Evolutionary conservation across 1,284 basidiomycete genomes (phyloP).

Genomic region (Moesziomyces sp.): DNA sequence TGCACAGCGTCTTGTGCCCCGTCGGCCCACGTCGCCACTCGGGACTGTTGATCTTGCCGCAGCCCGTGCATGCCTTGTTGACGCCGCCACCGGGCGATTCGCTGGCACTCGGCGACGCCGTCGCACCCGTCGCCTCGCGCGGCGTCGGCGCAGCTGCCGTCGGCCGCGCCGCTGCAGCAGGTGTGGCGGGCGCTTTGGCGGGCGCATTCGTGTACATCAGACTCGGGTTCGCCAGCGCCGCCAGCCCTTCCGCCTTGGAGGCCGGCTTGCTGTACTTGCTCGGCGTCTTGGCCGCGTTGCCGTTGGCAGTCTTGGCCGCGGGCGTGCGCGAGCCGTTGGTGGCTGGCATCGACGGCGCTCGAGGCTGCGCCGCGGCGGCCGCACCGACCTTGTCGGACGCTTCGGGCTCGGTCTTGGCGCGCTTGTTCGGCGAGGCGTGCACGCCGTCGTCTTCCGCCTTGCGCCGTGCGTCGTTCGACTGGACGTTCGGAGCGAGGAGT

Average conservation of each 20-base stretch:
- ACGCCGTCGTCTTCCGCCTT: conserved; percentile 25
- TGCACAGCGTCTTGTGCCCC: conserved; percentile 66
- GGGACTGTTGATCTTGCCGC: conserved; percentile 76
- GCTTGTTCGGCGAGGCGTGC: conserved; percentile 28
- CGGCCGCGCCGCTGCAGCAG: conserved; percentile 9
- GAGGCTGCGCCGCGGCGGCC: conserved; percentile 1
- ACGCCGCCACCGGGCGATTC: conserved; percentile 20
- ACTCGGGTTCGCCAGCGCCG: conserved; percentile 30
- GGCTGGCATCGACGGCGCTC: not conserved
- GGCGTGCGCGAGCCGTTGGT: conserved; percentile 1
- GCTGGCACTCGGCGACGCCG: conserved; percentile 10
- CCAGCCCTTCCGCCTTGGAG: conserved; percentile 22
- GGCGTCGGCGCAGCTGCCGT: not conserved
- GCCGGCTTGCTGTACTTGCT: conserved; percentile 16
- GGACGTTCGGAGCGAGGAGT: conserved; percentile 22
- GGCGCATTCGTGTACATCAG: conserved; percentile 36
- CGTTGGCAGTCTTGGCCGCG: conserved; percentile 12
- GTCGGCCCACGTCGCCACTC: conserved; percentile 83
- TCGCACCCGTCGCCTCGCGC: conserved; percentile 20
- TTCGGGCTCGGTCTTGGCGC: conserved; percentile 11
- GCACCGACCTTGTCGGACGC: conserved; percentile 1
- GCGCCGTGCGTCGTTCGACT: conserved; percentile 25
- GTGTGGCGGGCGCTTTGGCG: conserved; percentile 8
- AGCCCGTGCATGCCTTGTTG: conserved; percentile 65
- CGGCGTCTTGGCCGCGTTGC: conserved; percentile 18